Base-by-base conservation (phyloP, 1,139 yeast species). In the Yamadazyma sp. region DNA sequence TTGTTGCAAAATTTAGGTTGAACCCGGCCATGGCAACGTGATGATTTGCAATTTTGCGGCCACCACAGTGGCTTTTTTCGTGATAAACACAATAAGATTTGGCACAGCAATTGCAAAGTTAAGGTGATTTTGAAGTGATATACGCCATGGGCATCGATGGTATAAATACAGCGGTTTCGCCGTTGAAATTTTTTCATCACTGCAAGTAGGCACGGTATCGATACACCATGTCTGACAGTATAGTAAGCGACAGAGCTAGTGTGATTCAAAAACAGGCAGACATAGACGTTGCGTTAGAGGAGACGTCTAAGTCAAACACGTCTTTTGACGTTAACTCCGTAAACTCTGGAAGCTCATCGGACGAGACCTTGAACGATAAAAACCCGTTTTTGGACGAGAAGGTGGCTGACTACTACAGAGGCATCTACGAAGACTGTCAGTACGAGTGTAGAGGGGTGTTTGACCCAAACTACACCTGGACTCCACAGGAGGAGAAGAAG, bases 401-500 rank as follows among this genome's bases (percentile, higher is more conserved):
- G 12, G 56, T 58, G 6, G 62, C 61, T 11, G 61, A 55, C 9
- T 53, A 59, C 38, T 65, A 62, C 41, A 50, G 56, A n/a, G 46
- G 50, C 5, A 30, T 66, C n/a, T 66, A 66, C 40, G 63, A 58
- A 20, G 47, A 46, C 2, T 53, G 59, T 20, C 34, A 60, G 2
- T 67, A 67, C 46, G 73, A 66, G 44, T 59, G 72, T 45, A 54
- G 60, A 28, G 49, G 48, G 23, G 61, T 49, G 10, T 63, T 65
- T 38, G 72, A 67, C 47, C 71, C 72, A 1, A 54, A 55, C 1
- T 58, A 61, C 37, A 56, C 58, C n/a, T 66, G 72, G 73, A 58
- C 63, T 4, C 44, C 48, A 16, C 58, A 56, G 39, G 73, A 66
- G 50, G 73, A 66, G 42, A 53, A 52, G 38, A 55, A 59, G 45